phyloP scores from a whole-genome alignment of 805 yeast species.

The Wilhelminamyces savonicus region DNA sequence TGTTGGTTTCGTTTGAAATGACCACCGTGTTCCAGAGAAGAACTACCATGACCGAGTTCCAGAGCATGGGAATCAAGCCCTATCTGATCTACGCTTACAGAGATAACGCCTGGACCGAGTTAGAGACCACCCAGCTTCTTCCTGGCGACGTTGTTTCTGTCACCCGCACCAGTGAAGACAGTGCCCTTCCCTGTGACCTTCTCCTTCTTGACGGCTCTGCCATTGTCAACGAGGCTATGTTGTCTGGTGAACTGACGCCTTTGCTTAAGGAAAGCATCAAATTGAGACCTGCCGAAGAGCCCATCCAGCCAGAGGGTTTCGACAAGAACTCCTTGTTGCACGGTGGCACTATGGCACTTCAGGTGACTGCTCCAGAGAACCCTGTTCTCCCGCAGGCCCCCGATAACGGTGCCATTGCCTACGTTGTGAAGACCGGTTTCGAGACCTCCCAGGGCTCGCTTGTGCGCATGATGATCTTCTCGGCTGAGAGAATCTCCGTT shows the following conservation, averaged over 20 bases:
- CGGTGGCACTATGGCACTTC: conserved; percentile 96
- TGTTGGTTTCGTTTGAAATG: conserved; percentile 89
- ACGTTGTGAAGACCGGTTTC: conserved; percentile 92
- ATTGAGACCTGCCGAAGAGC: conserved; percentile 69
- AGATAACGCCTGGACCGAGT: conserved; percentile 58
- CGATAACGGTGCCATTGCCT: conserved; percentile 86
- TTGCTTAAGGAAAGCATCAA: conserved; percentile 85
- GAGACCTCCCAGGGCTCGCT: conserved; percentile 97
- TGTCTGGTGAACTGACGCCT: conserved; percentile 98
- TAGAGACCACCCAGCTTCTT: conserved; percentile 67
- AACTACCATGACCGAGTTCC: conserved; percentile 89
- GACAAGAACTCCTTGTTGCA: conserved; percentile 86
- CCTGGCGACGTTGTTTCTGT: conserved; percentile 92
- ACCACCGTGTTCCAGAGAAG: conserved; percentile 95
- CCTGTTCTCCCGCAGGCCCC: conserved; percentile 61
- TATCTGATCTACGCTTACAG: conserved; percentile 71
- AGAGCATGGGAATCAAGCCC: conserved; percentile 96
- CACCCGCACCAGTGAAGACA: conserved; percentile 82
- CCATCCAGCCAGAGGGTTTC: conserved; percentile 67
- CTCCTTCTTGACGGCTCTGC: conserved; percentile 83
- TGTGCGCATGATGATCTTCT: conserved; percentile 95
- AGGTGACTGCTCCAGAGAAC: conserved; percentile 68
- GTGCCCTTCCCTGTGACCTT: conserved; percentile 92
- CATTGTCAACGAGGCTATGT: conserved; percentile 97
- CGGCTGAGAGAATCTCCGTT: conserved; percentile 93